Conservation (phyloP, 345 rosid species). For the Cardamine occulta region DNA sequence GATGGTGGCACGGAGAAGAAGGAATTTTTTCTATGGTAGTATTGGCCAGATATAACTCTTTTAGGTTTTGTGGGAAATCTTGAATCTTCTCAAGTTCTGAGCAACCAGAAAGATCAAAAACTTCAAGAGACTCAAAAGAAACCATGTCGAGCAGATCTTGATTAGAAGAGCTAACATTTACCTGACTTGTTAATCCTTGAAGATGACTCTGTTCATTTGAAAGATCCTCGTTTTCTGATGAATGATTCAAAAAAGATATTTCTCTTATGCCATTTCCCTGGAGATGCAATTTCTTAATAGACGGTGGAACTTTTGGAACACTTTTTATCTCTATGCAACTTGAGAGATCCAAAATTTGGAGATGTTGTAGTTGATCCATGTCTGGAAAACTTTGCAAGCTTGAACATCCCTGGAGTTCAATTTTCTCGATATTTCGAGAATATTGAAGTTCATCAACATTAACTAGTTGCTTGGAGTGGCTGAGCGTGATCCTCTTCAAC, state of each 20-base stretch:
- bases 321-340: background rate
- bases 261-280: background rate
- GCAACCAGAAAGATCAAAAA: background rate
- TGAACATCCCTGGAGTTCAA: constrained; percentile 10
- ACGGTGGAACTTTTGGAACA: constrained; percentile 8
- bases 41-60: constrained; percentile 8
- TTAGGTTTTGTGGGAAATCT: constrained; percentile 1
- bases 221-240: background rate
- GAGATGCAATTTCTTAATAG: constrained; percentile 2
- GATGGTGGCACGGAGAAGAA: background rate
- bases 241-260: background rate
- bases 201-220: background rate
- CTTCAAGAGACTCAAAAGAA: background rate
- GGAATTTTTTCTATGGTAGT: constrained; percentile 1
- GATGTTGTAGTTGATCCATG: background rate
- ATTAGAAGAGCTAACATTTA: background rate
- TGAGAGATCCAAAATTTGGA: constrained; percentile 1
- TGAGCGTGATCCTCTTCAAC: constrained; percentile 17
- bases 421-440: background rate
- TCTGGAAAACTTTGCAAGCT: constrained; percentile 6
- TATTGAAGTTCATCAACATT: constrained; percentile 2
- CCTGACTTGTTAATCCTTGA: background rate
- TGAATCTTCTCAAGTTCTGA: background rate
- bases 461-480: constrained; percentile 1
- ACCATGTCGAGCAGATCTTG: constrained; percentile 2